phyloP scores from a whole-genome alignment of 345 rosid species.

The sweet orange (Citrus sinensis) region DNA sequence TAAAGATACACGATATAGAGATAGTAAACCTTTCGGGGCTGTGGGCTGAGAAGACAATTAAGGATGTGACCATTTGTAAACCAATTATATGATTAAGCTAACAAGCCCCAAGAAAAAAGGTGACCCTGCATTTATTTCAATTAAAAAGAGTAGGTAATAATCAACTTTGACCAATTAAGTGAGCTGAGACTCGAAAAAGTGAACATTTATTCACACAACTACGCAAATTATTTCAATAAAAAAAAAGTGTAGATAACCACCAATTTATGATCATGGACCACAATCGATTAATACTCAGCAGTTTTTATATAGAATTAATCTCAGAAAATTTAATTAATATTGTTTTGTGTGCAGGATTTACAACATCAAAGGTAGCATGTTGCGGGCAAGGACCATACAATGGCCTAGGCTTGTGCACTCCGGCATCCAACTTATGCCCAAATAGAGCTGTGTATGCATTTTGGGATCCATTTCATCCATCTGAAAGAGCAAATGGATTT shows the following conservation, averaged over 20 bases:
- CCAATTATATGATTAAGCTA: neutral
- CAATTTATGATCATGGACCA: neutral
- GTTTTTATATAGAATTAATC: no score
- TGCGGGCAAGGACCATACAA: conserved; percentile 94
- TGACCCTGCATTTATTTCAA: no score
- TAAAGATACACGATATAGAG: neutral
- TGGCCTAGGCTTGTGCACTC: conserved; percentile 79
- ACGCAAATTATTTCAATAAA: neutral
- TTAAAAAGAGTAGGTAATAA: no score
- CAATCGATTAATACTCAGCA: neutral
- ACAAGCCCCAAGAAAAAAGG: no score
- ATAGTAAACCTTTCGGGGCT: no score
- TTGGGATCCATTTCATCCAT: conserved; percentile 91
- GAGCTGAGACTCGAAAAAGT: neutral
- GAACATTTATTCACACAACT: neutral
- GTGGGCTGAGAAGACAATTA: neutral
- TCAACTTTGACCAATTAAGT: neutral
- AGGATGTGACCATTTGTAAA: neutral
- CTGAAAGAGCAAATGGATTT: conserved; percentile 65
- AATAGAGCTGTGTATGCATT: conserved; percentile 64
- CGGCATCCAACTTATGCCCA: conserved; percentile 67
- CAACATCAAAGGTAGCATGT: conserved; percentile 72
- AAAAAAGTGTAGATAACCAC: neutral
- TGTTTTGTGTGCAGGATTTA: conserved; percentile 50
- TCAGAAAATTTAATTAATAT: no score